phyloP scores from a whole-genome alignment of 768 basidiomycete genomes.

The Leccinum subgranulosum region DNA sequence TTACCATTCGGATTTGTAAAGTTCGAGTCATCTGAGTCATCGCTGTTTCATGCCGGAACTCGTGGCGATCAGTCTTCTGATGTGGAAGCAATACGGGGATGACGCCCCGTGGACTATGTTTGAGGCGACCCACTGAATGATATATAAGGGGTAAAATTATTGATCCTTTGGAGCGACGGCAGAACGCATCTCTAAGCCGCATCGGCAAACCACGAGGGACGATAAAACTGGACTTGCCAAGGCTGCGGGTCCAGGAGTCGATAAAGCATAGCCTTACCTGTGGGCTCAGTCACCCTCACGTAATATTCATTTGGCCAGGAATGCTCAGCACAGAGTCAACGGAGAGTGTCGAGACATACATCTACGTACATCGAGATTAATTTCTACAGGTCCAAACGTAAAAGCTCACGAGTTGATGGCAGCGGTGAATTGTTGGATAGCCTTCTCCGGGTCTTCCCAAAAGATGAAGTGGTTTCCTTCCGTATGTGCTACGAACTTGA shows the following conservation, averaged over 20 bases:
- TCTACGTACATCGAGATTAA: neutral
- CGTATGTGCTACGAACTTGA: conserved; percentile 9
- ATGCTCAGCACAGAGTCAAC: too few species aligned
- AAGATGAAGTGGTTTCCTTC: conserved; percentile 27
- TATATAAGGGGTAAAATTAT: too few species aligned
- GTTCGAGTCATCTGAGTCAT: neutral
- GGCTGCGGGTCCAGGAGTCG: too few species aligned
- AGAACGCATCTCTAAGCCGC: too few species aligned
- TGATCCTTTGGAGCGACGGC: too few species aligned
- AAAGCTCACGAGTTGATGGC: conserved; percentile 8
- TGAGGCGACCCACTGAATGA: too few species aligned
- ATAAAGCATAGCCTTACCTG: too few species aligned
- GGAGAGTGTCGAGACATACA: too few species aligned
- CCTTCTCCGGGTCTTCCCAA: conserved; percentile 23
- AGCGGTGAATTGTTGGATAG: conserved; percentile 13
- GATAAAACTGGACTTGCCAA: too few species aligned
- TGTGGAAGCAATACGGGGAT: neutral
- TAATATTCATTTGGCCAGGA: neutral
- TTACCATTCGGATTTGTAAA: neutral
- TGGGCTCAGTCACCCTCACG: neutral
- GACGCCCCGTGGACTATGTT: neutral
- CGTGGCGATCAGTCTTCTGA: neutral
- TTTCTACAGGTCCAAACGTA: neutral
- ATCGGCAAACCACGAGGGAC: too few species aligned
- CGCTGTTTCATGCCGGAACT: neutral